phyloP scores from a whole-genome alignment of 768 basidiomycete species.

The Pilatotrama ljubarskyi region DNA sequence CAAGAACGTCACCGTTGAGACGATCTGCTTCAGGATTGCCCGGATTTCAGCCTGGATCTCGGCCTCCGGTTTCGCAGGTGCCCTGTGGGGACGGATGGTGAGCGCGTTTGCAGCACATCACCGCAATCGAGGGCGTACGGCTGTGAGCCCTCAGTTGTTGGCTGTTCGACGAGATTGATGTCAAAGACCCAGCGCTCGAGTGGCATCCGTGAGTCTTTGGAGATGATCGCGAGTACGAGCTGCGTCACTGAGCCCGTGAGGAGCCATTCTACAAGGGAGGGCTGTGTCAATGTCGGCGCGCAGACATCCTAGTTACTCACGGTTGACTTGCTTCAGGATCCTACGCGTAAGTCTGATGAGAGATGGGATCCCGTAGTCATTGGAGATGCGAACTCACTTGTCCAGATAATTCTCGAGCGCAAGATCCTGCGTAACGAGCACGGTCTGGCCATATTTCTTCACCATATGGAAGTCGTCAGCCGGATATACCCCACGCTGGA shows the following conservation, averaged over 20 bases:
- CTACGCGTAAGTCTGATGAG: constrained; percentile 38
- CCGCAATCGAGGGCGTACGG: constrained; percentile 42
- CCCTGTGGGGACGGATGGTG: constrained; percentile 34
- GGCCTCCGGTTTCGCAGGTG: constrained; percentile 68
- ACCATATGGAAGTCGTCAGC: constrained; percentile 99
- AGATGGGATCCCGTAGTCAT: not conserved
- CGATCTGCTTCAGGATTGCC: constrained; percentile 97
- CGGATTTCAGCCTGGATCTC: constrained; percentile 98
- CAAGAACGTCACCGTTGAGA: constrained; percentile 93
- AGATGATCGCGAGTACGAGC: constrained; percentile 93
- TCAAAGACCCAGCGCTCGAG: constrained; percentile 99
- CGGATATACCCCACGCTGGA: constrained; percentile 96
- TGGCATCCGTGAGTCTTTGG: constrained; percentile 87
- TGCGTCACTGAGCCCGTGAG: constrained; percentile 90
- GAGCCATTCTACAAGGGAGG: constrained; percentile 75
- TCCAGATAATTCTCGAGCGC: constrained; percentile 93
- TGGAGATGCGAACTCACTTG: constrained; percentile 43
- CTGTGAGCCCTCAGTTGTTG: constrained; percentile 44
- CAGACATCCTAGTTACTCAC: constrained; percentile 46
- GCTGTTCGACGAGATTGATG: constrained; percentile 76
- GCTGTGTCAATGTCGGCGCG: constrained; percentile 10
- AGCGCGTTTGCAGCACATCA: not conserved
- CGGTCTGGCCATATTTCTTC: constrained; percentile 97
- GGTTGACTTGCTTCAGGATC: constrained; percentile 89
- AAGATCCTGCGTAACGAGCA: constrained; percentile 92